A percentile compares a stretch with the other conserved stretches of the same genome.
These are phyloP conservation scores for Phyllachora maydis DNA, from an alignment of 2,329 filamentous ascomycete species.

Conservation along the genomic window DNA sequence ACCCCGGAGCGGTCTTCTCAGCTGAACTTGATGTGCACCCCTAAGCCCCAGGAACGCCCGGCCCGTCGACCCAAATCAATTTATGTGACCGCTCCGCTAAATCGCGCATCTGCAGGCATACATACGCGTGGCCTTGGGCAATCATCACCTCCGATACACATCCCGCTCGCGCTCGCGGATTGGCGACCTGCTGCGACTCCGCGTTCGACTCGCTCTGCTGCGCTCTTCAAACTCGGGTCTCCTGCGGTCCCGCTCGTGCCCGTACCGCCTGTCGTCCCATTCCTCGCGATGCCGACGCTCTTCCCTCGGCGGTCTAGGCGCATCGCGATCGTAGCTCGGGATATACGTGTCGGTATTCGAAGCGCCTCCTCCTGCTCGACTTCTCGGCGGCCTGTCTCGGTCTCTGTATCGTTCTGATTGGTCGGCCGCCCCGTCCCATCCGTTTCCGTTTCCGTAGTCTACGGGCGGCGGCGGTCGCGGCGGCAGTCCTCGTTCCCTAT, in stretches of 20 bases:
- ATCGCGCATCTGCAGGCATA: too few relatives aligned
- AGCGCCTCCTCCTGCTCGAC: constrained; percentile 4
- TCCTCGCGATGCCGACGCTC: constrained; percentile 18
- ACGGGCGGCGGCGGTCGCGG: constrained; percentile 27
- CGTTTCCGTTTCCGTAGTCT: constrained; percentile 14
- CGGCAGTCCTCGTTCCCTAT: constrained; percentile 26
- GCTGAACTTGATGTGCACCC: too few relatives aligned
- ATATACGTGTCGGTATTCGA: constrained; percentile 26
- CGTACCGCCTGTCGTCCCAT: constrained; percentile 17
- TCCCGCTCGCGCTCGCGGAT: constrained; percentile 16
- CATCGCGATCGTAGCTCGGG: constrained; percentile 20
- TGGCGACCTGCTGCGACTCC: constrained; percentile 23
- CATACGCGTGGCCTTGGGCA: too few relatives aligned
- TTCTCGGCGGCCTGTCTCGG: constrained; percentile 9
- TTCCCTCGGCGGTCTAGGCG: constrained; percentile 12
- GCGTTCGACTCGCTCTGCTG: constrained; percentile 16
- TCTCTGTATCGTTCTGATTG: constrained; percentile 20
- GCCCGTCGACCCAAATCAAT: too few relatives aligned
- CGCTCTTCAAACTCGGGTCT: constrained; percentile 13
- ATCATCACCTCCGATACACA: too few relatives aligned
- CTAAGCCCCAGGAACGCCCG: too few relatives aligned
- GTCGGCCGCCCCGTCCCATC: too few relatives aligned
- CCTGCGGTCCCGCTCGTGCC: constrained; percentile 12
- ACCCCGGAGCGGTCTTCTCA: too few relatives aligned
- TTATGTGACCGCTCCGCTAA: too few relatives aligned